Evolutionary conservation across 2,329 filamentous ascomycete species (phyloP), one percentile per base, ranked within the genome.

Genomic region (Malbranchea cinnamomea): DNA sequence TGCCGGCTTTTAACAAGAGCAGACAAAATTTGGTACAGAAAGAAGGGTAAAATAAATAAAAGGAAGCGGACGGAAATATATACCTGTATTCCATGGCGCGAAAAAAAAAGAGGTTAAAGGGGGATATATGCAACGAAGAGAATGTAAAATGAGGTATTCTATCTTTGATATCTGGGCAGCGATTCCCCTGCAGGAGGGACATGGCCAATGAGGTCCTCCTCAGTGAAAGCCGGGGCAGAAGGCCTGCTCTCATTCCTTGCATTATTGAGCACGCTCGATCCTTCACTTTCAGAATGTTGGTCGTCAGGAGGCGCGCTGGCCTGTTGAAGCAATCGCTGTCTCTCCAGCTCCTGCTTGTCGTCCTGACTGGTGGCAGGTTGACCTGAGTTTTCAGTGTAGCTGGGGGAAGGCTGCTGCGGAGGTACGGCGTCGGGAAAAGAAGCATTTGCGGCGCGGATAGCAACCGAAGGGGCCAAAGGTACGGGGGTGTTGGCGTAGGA

Each of bases 281-380:
- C 35, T 3, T 37, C 41, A 15, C 21, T 7, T n/a, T 40, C 39
- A 19, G 30, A 20, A 26, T 32, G 6, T 5, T 40, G 33, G 13
- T 31, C 21, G 19, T 32, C 47, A 1, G 56, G 53, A 3, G 76
- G 76, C 6, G 70, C 68, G 48, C 74, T 78, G 5, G 69, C 70
- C 43, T 78, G 67, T 30, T 63, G 58, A 36, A 78, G 58, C n/a
- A 81, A 51, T 21, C 74, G 62, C 33, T 60, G 67, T 12, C 74
- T 63, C 48, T 85, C 78, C 5, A 83, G 58, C 48, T 91, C 82
- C 42, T 76, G 73, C 50, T 91, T 89, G 50, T 91, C 85, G 32
- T 89, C 80, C 32, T 13, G 38, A 37, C 26, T 39, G 12, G 19
- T 6, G 6, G 20, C 11, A 16, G 6, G 10, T 31, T 33, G 26